Evolutionary conservation across 2,329 filamentous ascomycete genomes (phyloP), one percentile per base, ranked within the genome.

Genomic region (Trichoderma sp.): DNA sequence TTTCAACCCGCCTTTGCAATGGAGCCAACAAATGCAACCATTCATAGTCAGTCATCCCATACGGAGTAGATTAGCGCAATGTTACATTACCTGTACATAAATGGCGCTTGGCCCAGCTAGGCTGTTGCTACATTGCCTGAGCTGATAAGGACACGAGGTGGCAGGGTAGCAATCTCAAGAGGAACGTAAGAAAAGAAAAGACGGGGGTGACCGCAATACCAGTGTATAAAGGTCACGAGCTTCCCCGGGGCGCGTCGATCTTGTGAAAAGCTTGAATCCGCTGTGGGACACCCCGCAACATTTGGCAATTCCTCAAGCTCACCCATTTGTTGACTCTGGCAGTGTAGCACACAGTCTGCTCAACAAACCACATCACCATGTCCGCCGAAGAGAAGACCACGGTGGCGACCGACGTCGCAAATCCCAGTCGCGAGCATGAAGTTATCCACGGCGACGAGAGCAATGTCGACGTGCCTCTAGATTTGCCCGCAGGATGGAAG

Each of bases 401-500:
- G 39, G 39, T n/a, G 39, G 39, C 39, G 39, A 43, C 39, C 39
- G 39, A 36, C 20, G 47, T 12, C 30, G 15, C 20, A 50, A 32
- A 66, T 3, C 12, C 20, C 13, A 66, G 15, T 65, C 34, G 34
- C 34, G 34, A 36, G 13, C 71, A 67, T n/a, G 71, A 71, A 23
- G 13, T 36, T 15, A 61, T 71, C 50, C 72, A 28, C 30, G 47
- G 69, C 68, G 68, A 63, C 11, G 70, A 74, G 39, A 36, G 34
- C 34, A 36, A 36, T 36, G 50, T 57, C 68, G 72, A 75, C 28
- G 72, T 70, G 34, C 72, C 68, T 63, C 68, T 68, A n/a, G 69
- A 74, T 36, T 85, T 84, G 36, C 87, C 87, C 2, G 59, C 74
- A 3, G 86, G 87, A 74, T 93, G 91, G 91, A 91, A 90, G 82